Evolutionary conservation across 306 rosid genomes (phyloP).

Genomic region (Pachyrhizus erosus): DNA sequence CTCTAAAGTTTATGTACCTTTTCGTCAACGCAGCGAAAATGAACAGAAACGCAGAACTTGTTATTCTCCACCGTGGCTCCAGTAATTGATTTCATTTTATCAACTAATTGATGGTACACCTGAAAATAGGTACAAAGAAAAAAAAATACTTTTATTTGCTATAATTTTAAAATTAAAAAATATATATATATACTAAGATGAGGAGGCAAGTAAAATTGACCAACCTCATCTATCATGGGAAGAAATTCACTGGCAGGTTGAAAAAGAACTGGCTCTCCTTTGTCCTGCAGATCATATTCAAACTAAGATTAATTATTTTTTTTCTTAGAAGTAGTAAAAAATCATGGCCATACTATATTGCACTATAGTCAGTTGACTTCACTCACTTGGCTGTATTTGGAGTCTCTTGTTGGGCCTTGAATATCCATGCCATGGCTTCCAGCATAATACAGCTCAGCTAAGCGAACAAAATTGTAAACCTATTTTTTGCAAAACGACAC

Average conservation of each 20-base stretch:
- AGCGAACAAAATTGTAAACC: slow-evolving; percentile 82
- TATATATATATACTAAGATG: background rate
- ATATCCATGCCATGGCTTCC: slow-evolving; percentile 99
- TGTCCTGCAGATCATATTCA: slow-evolving; percentile 52
- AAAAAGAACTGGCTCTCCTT: slow-evolving; percentile 69
- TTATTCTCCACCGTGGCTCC: slow-evolving; percentile 91
- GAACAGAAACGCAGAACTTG: slow-evolving; percentile 87
- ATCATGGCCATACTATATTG: background rate
- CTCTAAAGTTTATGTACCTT: slow-evolving; percentile 53
- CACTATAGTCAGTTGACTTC: slow-evolving; percentile 29
- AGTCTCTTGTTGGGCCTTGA: slow-evolving; percentile 78
- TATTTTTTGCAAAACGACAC: slow-evolving; percentile 22
- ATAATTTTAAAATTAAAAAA: background rate
- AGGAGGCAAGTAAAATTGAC: background rate
- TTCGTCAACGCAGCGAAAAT: slow-evolving; percentile 94
- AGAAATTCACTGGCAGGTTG: slow-evolving; percentile 89
- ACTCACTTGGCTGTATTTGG: slow-evolving; percentile 72
- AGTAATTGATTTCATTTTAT: slow-evolving; percentile 72
- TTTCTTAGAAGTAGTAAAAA: background rate
- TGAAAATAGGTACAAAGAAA: slow-evolving; percentile 39
- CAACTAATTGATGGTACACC: slow-evolving; percentile 67
- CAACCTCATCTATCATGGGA: slow-evolving; percentile 90
- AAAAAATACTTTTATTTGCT: background rate
- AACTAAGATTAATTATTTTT: background rate
- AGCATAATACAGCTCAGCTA: slow-evolving; percentile 92